Base-by-base conservation (phyloP, 345 rosid species). In the Eucalyptus tenuipes region DNA sequence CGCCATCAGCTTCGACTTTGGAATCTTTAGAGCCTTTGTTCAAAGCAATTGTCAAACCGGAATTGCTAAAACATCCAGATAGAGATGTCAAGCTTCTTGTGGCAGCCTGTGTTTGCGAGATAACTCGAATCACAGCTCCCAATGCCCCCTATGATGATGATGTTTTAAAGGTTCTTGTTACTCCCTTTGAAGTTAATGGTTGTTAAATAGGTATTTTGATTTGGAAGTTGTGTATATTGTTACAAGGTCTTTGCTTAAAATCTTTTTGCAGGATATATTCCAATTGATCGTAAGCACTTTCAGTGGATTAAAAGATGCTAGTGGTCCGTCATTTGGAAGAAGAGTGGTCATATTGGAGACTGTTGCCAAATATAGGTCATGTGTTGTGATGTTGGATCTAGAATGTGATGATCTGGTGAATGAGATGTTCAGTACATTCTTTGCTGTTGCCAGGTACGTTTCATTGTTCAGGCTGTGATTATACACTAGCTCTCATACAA, bases 121-220 rank as follows among this genome's bases (percentile, higher is more conserved):
- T 97, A 88, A 96, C 99, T 87, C 95, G 99, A 86, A 94, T 98
- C 81, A 96, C 99, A 88, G 99, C 99, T n/a, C 99, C 99, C 66
- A 98, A 96, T 92, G 98, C 99, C 87, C 99, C 99, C 89, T 98
- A 97, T 86, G 92, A 90, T 87, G 99, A 96, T 92, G 97, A 94
- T 85, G 92, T 93, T 89, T 91, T 98, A 89, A 98, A 95, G 99
- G 99, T 97, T 89, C 82, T 86, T 88, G 90, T 61, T 87, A 68
- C 71, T 85, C 55, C 17, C 5, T 14, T 37, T 53, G 47, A 71
- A 71, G 80, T 85, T 61, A 42, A 44, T 25, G 68, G 16, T 42
- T 68, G 42, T 42, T 49, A 10, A 66, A 37, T 68, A 45, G 45
- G 64, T 64, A 42, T 86, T 12, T 47, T 85, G 88, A 40, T 84